A percentile compares a stretch with the other conserved stretches of the same genome.
These are phyloP conservation scores for Xylariaceae sp. DNA, from an alignment of 2,329 filamentous ascomycete species.

Conservation along the genomic window DNA sequence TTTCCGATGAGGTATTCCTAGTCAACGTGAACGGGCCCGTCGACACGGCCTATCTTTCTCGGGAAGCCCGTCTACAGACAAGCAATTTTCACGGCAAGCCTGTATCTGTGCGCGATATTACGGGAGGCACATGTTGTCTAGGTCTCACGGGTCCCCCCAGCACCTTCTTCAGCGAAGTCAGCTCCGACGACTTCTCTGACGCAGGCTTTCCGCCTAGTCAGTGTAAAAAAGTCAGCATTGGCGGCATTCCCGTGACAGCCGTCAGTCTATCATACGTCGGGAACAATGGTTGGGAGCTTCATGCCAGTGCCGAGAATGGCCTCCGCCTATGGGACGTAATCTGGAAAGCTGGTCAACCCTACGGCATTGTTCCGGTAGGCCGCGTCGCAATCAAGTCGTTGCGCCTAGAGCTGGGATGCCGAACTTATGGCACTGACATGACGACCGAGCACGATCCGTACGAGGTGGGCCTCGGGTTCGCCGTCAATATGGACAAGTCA, in stretches of 20 bases:
- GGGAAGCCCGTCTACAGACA: slow-evolving; percentile 16
- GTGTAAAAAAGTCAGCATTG: slow-evolving; percentile 18
- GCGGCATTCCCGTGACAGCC: slow-evolving; percentile 15
- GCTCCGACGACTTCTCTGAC: slow-evolving; percentile 17
- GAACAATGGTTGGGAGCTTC: slow-evolving; percentile 18
- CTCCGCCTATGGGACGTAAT: slow-evolving; percentile 17
- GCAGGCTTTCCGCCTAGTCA: slow-evolving; percentile 17
- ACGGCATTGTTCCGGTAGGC: slow-evolving; percentile 18
- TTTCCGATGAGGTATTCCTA: slow-evolving; percentile 16
- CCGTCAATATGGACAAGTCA: slow-evolving; percentile 17
- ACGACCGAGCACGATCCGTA: slow-evolving; percentile 19
- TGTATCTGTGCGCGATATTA: slow-evolving; percentile 18
- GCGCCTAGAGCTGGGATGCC: slow-evolving; percentile 18
- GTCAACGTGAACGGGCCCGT: slow-evolving; percentile 19
- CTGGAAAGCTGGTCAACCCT: slow-evolving; percentile 14
- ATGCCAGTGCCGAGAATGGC: slow-evolving; percentile 19
- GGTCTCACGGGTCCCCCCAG: slow-evolving; percentile 17
- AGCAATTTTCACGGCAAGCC: slow-evolving; percentile 3
- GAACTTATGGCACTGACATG: slow-evolving; percentile 18
- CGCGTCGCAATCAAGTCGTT: slow-evolving; percentile 18
- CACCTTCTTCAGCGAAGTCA: slow-evolving; percentile 9
- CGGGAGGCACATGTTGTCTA: slow-evolving; percentile 17
- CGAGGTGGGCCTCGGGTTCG: slow-evolving; percentile 18
- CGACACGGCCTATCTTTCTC: slow-evolving; percentile 19
- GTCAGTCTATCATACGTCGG: slow-evolving; percentile 18